Conservation (phyloP, 257 asterid species). For the Solanum arcanum region DNA sequence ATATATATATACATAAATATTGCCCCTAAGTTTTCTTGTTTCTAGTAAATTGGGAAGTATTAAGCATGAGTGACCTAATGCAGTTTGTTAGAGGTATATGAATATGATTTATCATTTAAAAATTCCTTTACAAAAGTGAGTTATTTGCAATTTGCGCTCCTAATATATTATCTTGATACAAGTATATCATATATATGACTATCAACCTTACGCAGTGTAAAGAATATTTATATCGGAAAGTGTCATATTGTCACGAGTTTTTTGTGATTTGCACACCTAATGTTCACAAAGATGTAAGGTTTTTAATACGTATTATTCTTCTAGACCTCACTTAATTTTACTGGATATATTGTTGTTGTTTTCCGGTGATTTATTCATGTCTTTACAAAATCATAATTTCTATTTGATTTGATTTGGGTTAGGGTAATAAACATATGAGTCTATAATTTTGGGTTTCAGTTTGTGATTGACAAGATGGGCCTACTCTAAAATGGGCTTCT, state of each 20-base stretch:
- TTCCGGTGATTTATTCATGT: neutral
- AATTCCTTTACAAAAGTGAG: neutral
- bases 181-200: neutral
- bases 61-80: neutral
- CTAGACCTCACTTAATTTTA: neutral
- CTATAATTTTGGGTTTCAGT: neutral
- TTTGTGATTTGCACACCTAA: neutral
- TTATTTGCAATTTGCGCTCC: neutral
- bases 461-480: neutral
- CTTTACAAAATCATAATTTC: neutral
- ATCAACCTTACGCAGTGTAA: neutral
- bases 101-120: neutral
- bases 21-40: neutral
- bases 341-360: neutral
- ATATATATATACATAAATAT: neutral
- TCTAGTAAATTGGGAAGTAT: neutral
- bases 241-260: neutral
- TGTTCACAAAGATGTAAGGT: neutral
- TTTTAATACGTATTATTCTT: neutral
- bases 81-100: neutral
- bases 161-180: neutral
- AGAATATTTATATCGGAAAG: neutral
- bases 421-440: neutral
- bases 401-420: neutral
- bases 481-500: neutral